Conservation (phyloP, 805 yeast species). For the Helenozyma baotianmanensis region DNA sequence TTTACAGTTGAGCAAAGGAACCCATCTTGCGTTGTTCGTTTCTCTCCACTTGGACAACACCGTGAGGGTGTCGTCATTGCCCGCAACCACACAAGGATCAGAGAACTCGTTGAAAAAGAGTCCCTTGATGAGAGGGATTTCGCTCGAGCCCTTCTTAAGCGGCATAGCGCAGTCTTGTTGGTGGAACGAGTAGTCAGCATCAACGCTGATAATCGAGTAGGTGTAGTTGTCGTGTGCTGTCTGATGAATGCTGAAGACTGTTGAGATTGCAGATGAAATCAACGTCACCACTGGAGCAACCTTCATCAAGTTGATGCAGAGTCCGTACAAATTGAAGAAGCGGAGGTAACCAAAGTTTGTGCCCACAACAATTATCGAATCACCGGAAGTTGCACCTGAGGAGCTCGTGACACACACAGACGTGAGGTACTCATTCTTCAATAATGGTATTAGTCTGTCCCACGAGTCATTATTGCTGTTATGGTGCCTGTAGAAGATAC, state of each 20-base stretch:
- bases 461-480: slow-evolving; percentile 59
- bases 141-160: slow-evolving; percentile 16
- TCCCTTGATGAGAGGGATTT: slow-evolving; percentile 49
- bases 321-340: slow-evolving; percentile 66
- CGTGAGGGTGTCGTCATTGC: slow-evolving; percentile 67
- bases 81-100: slow-evolving; percentile 80
- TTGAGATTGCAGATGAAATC: slow-evolving; percentile 54
- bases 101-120: slow-evolving; percentile 84
- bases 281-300: slow-evolving; percentile 69
- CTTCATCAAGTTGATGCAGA: slow-evolving; percentile 65
- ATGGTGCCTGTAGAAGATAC: slow-evolving; percentile 67
- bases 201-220: slow-evolving; percentile 46
- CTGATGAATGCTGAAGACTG: slow-evolving; percentile 49
- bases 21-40: slow-evolving; percentile 75
- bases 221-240: slow-evolving; percentile 26
- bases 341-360: slow-evolving; percentile 75
- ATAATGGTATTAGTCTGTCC: slow-evolving; percentile 58
- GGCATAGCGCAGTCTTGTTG: slow-evolving; percentile 40
- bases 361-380: slow-evolving; percentile 58
- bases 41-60: slow-evolving; percentile 77
- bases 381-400: slow-evolving; percentile 17
- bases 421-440: slow-evolving; percentile 57
- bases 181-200: slow-evolving; percentile 33
- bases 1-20: slow-evolving; percentile 68
- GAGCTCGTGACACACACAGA: slow-evolving; percentile 54